A percentile compares a stretch with the other conserved stretches of the same genome.
These are phyloP conservation scores for Brassica nigra DNA, from an alignment of 345 rosid species.

Conservation along the genomic window DNA sequence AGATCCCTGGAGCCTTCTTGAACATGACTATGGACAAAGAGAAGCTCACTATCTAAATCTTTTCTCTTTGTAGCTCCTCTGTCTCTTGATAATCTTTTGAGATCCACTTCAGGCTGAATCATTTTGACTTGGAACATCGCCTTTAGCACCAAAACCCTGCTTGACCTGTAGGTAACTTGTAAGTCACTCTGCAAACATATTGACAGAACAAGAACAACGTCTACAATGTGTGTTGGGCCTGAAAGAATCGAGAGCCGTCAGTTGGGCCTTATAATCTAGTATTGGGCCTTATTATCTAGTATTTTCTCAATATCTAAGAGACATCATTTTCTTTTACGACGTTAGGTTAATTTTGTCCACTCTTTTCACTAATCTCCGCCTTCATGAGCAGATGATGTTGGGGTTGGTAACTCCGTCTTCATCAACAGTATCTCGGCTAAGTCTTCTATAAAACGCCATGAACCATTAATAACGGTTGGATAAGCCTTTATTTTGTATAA, in stretches of 20 bases:
- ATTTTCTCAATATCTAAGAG: too few species aligned
- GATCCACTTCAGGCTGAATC: conserved; percentile 69
- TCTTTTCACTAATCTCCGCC: background rate
- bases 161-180: conserved; percentile 43
- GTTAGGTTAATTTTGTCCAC: background rate
- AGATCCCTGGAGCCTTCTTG: conserved; percentile 57
- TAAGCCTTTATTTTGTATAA: background rate
- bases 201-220: conserved; percentile 74
- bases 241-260: conserved; percentile 23
- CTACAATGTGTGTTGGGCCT: conserved; percentile 85
- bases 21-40: background rate
- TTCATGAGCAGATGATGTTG: background rate
- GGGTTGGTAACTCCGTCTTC: background rate
- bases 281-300: too few species aligned
- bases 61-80: conserved; percentile 70
- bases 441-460: background rate
- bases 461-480: background rate
- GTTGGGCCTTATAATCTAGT: too few species aligned
- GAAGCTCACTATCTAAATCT: conserved; percentile 55
- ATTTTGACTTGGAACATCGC: conserved; percentile 58
- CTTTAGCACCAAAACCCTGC: conserved; percentile 45
- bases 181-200: conserved; percentile 84
- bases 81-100: conserved; percentile 58
- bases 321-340: background rate
- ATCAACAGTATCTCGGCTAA: background rate